Evolutionary conservation across 139 green algal genomes (phyloP).

Genomic region (Chlorella ohadii): DNA sequence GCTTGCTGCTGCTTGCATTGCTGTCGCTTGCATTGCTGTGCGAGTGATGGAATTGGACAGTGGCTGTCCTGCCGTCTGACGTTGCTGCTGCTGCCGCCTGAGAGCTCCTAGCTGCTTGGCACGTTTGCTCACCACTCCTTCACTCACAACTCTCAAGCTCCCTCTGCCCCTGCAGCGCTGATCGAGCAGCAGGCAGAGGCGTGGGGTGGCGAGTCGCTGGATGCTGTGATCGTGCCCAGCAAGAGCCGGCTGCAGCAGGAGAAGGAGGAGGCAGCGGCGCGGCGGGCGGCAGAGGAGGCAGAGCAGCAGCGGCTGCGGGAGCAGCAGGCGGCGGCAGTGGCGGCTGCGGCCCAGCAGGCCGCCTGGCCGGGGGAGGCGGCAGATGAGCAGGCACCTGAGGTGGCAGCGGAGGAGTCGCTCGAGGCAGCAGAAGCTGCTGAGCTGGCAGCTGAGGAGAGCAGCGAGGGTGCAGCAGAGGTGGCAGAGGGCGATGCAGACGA

Average conservation of each 20-base stretch:
- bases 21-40: too few relatives aligned
- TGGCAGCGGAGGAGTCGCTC: background rate
- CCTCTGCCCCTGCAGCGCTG: background rate
- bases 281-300: background rate
- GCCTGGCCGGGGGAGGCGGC: background rate
- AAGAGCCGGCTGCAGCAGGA: conserved; percentile 16
- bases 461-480: background rate
- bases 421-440: background rate
- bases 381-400: background rate
- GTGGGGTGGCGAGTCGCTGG: conserved; percentile 26
- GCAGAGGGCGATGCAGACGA: background rate
- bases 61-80: background rate
- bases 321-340: background rate
- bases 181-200: conserved; percentile 27
- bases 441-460: background rate
- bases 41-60: too few relatives aligned
- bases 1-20: too few relatives aligned
- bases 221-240: background rate
- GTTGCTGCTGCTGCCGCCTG: too few relatives aligned
- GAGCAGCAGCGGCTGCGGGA: background rate
- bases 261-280: conserved; percentile 12
- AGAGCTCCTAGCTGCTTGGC: too few relatives aligned
- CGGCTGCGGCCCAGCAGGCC: background rate
- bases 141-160: background rate
- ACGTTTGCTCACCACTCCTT: too few relatives aligned